Evolutionary conservation across 139 green algal genomes (phyloP).

Genomic region (Nannochloris sp.): DNA sequence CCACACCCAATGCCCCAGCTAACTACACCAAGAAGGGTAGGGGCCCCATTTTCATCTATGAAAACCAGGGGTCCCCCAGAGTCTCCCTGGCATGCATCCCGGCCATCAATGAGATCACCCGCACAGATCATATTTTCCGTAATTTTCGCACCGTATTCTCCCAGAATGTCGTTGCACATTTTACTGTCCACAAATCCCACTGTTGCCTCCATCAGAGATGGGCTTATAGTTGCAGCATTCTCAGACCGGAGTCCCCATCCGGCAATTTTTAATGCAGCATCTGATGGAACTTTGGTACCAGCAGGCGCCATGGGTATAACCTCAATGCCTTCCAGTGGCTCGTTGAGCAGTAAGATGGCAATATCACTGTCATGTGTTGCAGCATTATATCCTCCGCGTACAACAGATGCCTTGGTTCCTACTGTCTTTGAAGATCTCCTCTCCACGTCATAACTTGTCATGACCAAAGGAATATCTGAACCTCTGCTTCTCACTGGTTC

Average conservation of each 20-base stretch:
- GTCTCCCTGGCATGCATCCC: constrained; percentile 1
- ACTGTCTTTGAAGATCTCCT: neutral
- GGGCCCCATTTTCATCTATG: neutral
- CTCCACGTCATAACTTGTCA: no score
- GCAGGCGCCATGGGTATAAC: neutral
- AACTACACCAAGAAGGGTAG: neutral
- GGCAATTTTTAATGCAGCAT: neutral
- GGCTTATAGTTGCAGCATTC: neutral
- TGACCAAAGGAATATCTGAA: no score
- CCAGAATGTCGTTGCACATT: neutral
- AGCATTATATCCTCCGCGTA: neutral
- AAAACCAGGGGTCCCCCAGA: neutral
- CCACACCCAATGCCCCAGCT: neutral
- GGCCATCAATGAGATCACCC: no score
- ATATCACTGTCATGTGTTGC: neutral
- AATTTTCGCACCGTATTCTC: neutral
- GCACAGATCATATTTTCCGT: no score
- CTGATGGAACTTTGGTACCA: neutral
- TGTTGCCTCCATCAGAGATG: neutral
- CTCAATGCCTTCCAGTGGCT: neutral
- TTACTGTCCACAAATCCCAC: neutral
- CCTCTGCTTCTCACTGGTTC: neutral
- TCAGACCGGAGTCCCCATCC: neutral
- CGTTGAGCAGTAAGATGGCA: neutral
- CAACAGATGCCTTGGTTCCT: neutral